Base-by-base conservation (phyloP, 2,329 filamentous ascomycete genomes). In the Hortaea werneckii region DNA sequence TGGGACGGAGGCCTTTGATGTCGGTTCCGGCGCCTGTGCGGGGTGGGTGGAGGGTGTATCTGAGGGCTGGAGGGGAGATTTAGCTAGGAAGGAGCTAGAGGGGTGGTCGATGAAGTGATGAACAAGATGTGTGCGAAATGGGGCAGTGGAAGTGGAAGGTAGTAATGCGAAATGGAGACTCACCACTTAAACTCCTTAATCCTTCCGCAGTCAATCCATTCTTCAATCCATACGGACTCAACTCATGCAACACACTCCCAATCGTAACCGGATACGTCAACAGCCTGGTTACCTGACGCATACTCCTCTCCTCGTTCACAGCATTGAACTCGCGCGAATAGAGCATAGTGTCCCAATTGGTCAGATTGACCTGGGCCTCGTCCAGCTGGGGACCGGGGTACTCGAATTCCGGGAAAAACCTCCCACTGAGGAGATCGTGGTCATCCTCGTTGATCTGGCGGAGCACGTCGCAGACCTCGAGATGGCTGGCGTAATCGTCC, bases 381-480 rank as follows among this genome's bases (percentile, higher is more conserved):
- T 95, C 89, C 64, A 95, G 81, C 69, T 95, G 89, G 45, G 82
- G 76, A 10, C 84, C 86, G 0, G 92, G 88, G 61, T 95, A 94
- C 50, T 89, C 81, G 60, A 94, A 96, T 65, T 98, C 94, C 10
- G 85, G 83, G 67, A 98, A 98, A 65, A 87, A 84, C 28, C 92
- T 79, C 3, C 92, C 92, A 12, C 87, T 95, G 42, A 85, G 77
- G 54, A 98, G 69, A 65, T 98, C 92, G 62, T 98, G 94, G 57
- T 98, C 92, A 61, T 98, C 92, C 69, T 98, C 92, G 57, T 98
- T 98, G 67, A 95, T 90, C 67, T 96, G 84, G 54, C 84, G 76
- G 46, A 98, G 71, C 0, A 85, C 85, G 59, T 98, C 90, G 65
- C 92, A 98, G 32, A 98, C 82, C 61, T 95, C 79, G 50, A 98